Conservation (phyloP, 108 stramenopile species). For the Nitzschia inconspicua region DNA sequence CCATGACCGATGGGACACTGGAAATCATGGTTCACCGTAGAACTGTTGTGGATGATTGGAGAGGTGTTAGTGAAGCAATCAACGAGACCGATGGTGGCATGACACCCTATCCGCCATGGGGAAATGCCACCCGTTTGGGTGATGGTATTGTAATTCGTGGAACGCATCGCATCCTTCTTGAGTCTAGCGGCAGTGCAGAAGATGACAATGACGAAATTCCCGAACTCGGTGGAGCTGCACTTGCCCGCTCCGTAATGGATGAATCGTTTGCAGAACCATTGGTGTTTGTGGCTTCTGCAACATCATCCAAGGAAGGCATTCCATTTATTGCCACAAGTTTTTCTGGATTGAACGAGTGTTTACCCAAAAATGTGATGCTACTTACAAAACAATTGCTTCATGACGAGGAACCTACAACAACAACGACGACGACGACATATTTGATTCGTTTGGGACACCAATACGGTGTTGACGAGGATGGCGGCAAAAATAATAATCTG, state of each 20-base stretch:
- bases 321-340: constrained; percentile 12
- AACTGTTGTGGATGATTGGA: constrained; percentile 62
- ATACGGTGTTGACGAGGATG: constrained; percentile 64
- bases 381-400: constrained; percentile 45
- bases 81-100: constrained; percentile 82
- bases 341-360: constrained; percentile 24
- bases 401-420: constrained; percentile 3
- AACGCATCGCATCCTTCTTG: constrained; percentile 79
- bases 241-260: constrained; percentile 72
- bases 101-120: constrained; percentile 75
- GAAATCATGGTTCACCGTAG: constrained; percentile 96
- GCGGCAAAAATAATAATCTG: too few species aligned
- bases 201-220: neutral
- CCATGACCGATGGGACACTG: constrained; percentile 73
- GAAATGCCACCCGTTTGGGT: constrained; percentile 77
- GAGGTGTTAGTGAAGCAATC: constrained; percentile 76
- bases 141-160: constrained; percentile 82
- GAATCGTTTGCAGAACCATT: constrained; percentile 67
- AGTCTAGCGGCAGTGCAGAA: neutral
- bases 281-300: constrained; percentile 52
- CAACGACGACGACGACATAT: constrained; percentile 3
- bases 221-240: constrained; percentile 41
- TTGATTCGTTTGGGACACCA: constrained; percentile 90
- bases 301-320: neutral
- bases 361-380: constrained; percentile 71